These are phyloP conservation scores for Fusarium piperis DNA, from an alignment of 2,329 filamentous ascomycete genomes.

Conservation along the genomic window DNA sequence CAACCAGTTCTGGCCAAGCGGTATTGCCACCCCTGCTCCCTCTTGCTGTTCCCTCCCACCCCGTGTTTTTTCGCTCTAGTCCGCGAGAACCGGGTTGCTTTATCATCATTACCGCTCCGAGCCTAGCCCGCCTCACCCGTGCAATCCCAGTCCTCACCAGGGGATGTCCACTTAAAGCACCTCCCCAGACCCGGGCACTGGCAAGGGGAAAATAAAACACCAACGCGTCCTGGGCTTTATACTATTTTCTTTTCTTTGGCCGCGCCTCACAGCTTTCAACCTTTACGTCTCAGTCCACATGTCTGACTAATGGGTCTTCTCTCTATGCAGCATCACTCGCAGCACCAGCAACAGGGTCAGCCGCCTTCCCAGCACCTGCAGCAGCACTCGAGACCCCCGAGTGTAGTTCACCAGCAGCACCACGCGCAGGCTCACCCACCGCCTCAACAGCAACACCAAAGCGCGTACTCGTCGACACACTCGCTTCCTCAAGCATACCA, in stretches of 20 bases:
- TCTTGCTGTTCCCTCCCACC: slow-evolving; percentile 22
- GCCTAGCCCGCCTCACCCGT: slow-evolving; percentile 60
- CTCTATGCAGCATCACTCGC: slow-evolving; percentile 79
- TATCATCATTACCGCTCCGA: slow-evolving; percentile 54
- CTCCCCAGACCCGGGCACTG: slow-evolving; percentile 58
- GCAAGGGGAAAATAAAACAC: slow-evolving; percentile 62
- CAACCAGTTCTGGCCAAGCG: slow-evolving; percentile 39
- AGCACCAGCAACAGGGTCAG: slow-evolving; percentile 78
- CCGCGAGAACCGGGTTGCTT: slow-evolving; percentile 49
- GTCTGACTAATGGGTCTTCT: slow-evolving; percentile 67
- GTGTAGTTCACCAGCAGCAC: slow-evolving; percentile 79
- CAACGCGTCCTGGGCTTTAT: slow-evolving; percentile 57
- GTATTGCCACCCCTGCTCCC: slow-evolving; percentile 43
- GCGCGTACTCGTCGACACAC: slow-evolving; percentile 75
- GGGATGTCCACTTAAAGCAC: slow-evolving; percentile 50
- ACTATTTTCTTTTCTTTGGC: slow-evolving; percentile 49
- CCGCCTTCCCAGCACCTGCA: slow-evolving; percentile 73
- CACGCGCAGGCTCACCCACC: slow-evolving; percentile 71
- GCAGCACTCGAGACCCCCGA: slow-evolving; percentile 72
- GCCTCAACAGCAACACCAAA: slow-evolving; percentile 68
- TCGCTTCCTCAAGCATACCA: slow-evolving; percentile 74
- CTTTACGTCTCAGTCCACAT: slow-evolving; percentile 44
- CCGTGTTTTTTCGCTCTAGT: slow-evolving; percentile 41
- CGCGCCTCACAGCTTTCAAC: slow-evolving; percentile 46
- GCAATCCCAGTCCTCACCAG: slow-evolving; percentile 59